Evolutionary conservation across 2,329 filamentous ascomycete genomes (phyloP).

Genomic region (Monosporascus ibericus): DNA sequence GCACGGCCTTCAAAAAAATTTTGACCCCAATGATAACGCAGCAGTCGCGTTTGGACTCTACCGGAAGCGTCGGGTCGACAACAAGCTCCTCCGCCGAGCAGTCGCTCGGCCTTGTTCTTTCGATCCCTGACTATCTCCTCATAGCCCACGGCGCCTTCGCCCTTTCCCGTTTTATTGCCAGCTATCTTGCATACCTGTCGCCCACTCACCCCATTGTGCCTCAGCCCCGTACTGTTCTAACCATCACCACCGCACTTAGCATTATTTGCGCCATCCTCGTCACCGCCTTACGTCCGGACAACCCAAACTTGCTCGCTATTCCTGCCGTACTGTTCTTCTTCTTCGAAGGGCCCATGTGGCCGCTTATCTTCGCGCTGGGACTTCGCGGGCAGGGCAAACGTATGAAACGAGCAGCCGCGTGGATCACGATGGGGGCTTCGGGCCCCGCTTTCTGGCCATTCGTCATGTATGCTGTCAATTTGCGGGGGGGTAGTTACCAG

Average conservation of each 20-base stretch:
- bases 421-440: slow-evolving; percentile 69
- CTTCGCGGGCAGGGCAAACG: slow-evolving; percentile 74
- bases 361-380: slow-evolving; percentile 72
- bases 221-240: slow-evolving; percentile 64
- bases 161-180: slow-evolving; percentile 64
- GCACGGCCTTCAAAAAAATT: slow-evolving; percentile 53
- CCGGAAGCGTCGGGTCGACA: slow-evolving; percentile 25
- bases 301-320: slow-evolving; percentile 46
- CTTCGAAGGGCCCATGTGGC: slow-evolving; percentile 78
- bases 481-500: slow-evolving; percentile 53
- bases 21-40: slow-evolving; percentile 29
- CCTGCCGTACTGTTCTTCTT: slow-evolving; percentile 69
- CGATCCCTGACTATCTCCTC: slow-evolving; percentile 61
- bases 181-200: slow-evolving; percentile 54
- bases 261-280: slow-evolving; percentile 48
- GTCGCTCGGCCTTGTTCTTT: slow-evolving; percentile 42
- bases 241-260: slow-evolving; percentile 54
- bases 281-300: slow-evolving; percentile 36
- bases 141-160: slow-evolving; percentile 70
- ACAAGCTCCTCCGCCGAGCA: slow-evolving; percentile 32
- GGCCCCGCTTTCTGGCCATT: slow-evolving; percentile 72
- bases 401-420: slow-evolving; percentile 72
- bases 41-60: slow-evolving; percentile 13
- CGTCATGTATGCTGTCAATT: slow-evolving; percentile 62
- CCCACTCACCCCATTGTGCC: slow-evolving; percentile 44